Evolutionary conservation across 2,329 filamentous ascomycete genomes (phyloP).

Genomic region (Ascochyta lentis): DNA sequence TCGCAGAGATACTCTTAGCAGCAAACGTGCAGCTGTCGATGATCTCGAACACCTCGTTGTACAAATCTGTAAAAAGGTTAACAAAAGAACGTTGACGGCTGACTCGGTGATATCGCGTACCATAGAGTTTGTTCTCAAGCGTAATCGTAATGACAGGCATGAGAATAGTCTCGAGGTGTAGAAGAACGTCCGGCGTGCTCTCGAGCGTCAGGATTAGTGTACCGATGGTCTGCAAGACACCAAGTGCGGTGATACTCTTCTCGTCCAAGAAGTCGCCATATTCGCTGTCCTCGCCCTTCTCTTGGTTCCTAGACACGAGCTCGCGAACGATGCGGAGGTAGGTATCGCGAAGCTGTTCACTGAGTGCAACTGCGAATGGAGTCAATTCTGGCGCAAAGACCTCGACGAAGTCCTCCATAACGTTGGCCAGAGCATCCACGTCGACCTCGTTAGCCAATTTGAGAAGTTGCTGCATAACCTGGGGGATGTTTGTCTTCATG

Average conservation of each 20-base stretch:
- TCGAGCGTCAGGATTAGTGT: slow-evolving; percentile 96
- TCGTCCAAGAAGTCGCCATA: slow-evolving; percentile 95
- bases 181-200: slow-evolving; percentile 92
- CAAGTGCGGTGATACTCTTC: slow-evolving; percentile 96
- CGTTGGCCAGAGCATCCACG: slow-evolving; percentile 94
- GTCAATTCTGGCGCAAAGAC: slow-evolving; percentile 97
- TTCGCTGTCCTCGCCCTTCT: slow-evolving; percentile 75
- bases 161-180: slow-evolving; percentile 92
- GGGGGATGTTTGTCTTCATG: slow-evolving; percentile 98
- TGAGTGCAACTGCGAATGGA: slow-evolving; percentile 93
- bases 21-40: slow-evolving; percentile 99
- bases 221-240: slow-evolving; percentile 95
- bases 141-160: slow-evolving; percentile 98
- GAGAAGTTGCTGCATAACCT: slow-evolving; percentile 98
- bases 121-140: slow-evolving; percentile 96
- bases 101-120: slow-evolving; percentile 51
- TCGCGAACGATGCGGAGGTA: slow-evolving; percentile 94
- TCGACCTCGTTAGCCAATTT: slow-evolving; percentile 98
- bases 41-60: slow-evolving; percentile 98
- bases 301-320: slow-evolving; percentile 82
- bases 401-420: slow-evolving; percentile 99
- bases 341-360: slow-evolving; percentile 93
- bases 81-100: slow-evolving; percentile 2
- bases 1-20: slow-evolving; percentile 91
- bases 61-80: slow-evolving; percentile 69